phyloP scores from a whole-genome alignment of 371 early-diverging fungal genomes.

The Paraphysoderma sedebokerense region DNA sequence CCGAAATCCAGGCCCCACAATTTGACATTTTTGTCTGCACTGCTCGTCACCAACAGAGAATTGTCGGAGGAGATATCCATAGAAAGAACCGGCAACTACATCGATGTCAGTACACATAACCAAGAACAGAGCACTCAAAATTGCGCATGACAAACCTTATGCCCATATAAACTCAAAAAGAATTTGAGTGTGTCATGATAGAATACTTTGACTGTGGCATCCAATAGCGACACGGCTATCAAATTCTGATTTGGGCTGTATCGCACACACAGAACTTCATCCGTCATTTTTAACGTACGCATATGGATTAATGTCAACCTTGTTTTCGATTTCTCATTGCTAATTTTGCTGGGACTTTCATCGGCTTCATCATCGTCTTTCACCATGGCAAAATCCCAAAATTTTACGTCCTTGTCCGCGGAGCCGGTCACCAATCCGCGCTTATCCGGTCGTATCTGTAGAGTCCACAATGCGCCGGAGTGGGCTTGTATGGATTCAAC shows the following conservation, averaged over 20 bases:
- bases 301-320: constrained; percentile 62
- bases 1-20: constrained; percentile 97
- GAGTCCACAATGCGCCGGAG: constrained; percentile 66
- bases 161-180: constrained; percentile 88
- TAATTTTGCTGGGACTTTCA: background rate
- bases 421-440: constrained; percentile 80
- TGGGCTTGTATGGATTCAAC: constrained; percentile 77
- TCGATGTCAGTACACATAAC: background rate
- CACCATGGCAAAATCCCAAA: constrained; percentile 67
- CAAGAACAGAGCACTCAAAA: background rate
- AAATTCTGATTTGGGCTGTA: constrained; percentile 70
- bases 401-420: constrained; percentile 88
- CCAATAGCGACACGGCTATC: constrained; percentile 78
- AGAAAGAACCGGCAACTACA: constrained; percentile 64
- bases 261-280: constrained; percentile 73
- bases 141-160: constrained; percentile 35
- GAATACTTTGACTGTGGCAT: constrained; percentile 90
- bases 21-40: constrained; percentile 91
- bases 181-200: constrained; percentile 90
- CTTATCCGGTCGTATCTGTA: constrained; percentile 73
- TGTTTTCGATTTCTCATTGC: constrained; percentile 12
- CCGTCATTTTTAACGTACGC: constrained; percentile 81
- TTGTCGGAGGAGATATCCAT: constrained; percentile 93
- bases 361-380: constrained; percentile 9
- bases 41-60: constrained; percentile 68